phyloP scores from a whole-genome alignment of 2,329 filamentous ascomycete genomes.

The Aspergillus tubingensis region DNA sequence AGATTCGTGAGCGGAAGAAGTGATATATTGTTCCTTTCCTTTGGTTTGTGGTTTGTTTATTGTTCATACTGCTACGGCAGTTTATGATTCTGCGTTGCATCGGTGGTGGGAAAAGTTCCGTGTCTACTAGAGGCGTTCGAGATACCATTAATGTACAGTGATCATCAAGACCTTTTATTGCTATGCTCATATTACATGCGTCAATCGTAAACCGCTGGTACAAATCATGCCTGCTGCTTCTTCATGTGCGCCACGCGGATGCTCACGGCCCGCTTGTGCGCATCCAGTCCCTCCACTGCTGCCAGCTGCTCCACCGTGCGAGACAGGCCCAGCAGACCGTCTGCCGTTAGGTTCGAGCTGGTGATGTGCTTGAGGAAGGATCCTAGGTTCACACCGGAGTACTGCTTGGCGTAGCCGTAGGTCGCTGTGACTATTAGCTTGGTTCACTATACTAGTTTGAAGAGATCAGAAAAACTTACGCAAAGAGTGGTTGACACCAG shows the following conservation, averaged over 20 bases:
- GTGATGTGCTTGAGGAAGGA: slow-evolving; percentile 99
- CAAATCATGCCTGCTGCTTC: slow-evolving; percentile 25
- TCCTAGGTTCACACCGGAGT: slow-evolving; percentile 92
- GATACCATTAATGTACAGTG: slow-evolving; percentile 23
- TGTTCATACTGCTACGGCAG: slow-evolving; percentile 6
- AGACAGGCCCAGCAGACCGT: slow-evolving; percentile 84
- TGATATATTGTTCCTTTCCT: slow-evolving; percentile 19
- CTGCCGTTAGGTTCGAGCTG: slow-evolving; percentile 81
- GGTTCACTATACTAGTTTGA: background rate
- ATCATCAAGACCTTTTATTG: slow-evolving; percentile 14
- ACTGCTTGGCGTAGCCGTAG: slow-evolving; percentile 97
- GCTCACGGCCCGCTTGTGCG: slow-evolving; percentile 75
- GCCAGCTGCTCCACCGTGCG: slow-evolving; percentile 92
- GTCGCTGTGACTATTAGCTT: slow-evolving; percentile 64
- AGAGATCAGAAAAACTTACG: slow-evolving; percentile 63
- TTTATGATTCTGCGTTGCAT: slow-evolving; percentile 15
- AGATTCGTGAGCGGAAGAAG: slow-evolving; percentile 61
- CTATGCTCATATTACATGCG: slow-evolving; percentile 13
- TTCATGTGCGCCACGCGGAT: slow-evolving; percentile 58
- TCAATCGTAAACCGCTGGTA: slow-evolving; percentile 11
- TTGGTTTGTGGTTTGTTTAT: background rate
- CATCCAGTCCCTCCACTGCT: slow-evolving; percentile 90
- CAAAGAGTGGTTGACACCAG: slow-evolving; percentile 94
- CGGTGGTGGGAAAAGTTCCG: slow-evolving; percentile 21
- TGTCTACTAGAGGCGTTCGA: slow-evolving; percentile 14